Conservation (phyloP, 139 green algal species). For the Zygnema cylindricum region DNA sequence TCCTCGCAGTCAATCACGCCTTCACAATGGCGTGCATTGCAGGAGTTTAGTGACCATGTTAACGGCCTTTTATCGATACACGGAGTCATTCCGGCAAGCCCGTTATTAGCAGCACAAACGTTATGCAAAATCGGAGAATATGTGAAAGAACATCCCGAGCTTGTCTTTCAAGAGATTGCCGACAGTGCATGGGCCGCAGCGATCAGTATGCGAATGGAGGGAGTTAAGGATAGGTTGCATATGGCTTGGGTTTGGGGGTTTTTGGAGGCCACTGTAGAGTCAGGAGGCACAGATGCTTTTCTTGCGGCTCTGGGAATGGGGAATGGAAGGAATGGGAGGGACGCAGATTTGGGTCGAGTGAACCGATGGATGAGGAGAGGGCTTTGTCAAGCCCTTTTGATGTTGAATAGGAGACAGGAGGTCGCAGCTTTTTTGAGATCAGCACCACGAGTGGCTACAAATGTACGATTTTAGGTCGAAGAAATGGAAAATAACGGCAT, state of each 20-base stretch:
- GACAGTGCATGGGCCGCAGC: slow-evolving; percentile 42
- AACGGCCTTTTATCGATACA: slow-evolving; percentile 17
- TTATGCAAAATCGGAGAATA: slow-evolving; percentile 20
- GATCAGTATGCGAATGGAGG: slow-evolving; percentile 43
- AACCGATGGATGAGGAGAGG: slow-evolving; percentile 50
- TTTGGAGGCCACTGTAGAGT: slow-evolving; percentile 29
- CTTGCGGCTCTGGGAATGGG: slow-evolving; percentile 22
- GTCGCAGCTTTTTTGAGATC: slow-evolving; percentile 40
- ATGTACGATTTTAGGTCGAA: no score
- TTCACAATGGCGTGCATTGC: slow-evolving; percentile 39
- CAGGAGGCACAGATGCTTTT: slow-evolving; percentile 25
- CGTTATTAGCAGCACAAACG: not conserved
- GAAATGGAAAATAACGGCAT: no score
- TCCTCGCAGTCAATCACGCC: slow-evolving; percentile 14
- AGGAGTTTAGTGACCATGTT: slow-evolving; percentile 13
- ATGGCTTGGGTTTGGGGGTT: slow-evolving; percentile 52
- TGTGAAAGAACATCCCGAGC: slow-evolving; percentile 29
- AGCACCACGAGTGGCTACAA: slow-evolving; percentile 15
- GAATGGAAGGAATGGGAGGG: not conserved
- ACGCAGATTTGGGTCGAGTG: slow-evolving; percentile 10
- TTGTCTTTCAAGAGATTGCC: slow-evolving; percentile 30
- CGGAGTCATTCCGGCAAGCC: slow-evolving; percentile 6
- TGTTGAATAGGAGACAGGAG: slow-evolving; percentile 48
- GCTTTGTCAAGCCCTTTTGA: slow-evolving; percentile 44
- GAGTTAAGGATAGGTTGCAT: slow-evolving; percentile 2